phyloP scores from a whole-genome alignment of 371 early-diverging fungal species.

The Mortierella sp. region DNA sequence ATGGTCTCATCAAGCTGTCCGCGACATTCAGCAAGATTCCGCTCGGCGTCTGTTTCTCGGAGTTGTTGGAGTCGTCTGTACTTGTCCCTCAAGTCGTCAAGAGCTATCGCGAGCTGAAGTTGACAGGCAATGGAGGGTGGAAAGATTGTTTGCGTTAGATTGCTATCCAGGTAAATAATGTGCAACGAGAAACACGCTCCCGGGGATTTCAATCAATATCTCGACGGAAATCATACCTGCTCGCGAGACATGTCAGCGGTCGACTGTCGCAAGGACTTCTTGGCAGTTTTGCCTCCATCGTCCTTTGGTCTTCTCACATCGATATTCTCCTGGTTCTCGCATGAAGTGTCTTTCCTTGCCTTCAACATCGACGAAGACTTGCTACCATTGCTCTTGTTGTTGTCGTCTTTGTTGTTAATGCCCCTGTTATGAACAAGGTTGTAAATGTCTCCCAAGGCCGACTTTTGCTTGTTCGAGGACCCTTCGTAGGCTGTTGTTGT shows the following conservation, averaged over 20 bases:
- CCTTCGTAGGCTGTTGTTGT: not conserved
- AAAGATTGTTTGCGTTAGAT: not conserved
- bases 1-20: conserved; percentile 38
- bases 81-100: conserved; percentile 34
- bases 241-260: not conserved
- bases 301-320: not conserved
- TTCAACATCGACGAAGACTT: conserved; percentile 16
- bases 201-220: not conserved
- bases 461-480: not conserved
- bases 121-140: not conserved
- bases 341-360: not conserved
- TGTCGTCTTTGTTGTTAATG: conserved; percentile 2
- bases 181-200: not conserved
- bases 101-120: conserved; percentile 22
- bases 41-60: conserved; percentile 45
- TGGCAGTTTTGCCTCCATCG: not conserved
- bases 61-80: conserved; percentile 42
- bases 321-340: conserved; percentile 35
- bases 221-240: not conserved
- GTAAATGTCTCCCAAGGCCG: not conserved
- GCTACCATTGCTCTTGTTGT: not conserved
- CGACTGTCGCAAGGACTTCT: not conserved
- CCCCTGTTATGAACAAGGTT: not conserved
- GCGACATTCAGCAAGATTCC: conserved; percentile 37
- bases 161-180: not conserved